Base-by-base conservation (phyloP, 805 yeast genomes). In the Clavispora fructus region DNA sequence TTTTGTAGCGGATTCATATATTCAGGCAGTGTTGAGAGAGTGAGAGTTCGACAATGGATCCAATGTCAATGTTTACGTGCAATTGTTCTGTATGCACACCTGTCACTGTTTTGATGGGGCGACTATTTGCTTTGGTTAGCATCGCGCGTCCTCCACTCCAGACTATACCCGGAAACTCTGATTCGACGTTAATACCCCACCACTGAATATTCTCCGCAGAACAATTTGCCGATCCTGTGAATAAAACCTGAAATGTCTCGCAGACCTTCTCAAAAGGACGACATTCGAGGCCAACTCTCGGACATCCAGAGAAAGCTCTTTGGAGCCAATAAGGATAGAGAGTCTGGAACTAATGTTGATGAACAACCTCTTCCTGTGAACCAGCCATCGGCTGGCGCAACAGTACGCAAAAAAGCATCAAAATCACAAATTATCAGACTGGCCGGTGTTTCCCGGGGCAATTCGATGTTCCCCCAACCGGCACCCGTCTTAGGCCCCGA, bases 401-500 rank as follows among this genome's bases (percentile, higher is more conserved):
- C 35, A 6, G 23, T 17, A 5, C 35, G 30, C 35, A 29, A 25
- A n/a, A 41, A 39, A 14, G 10, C 37, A 4, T 41, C 43, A 9
- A 25, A n/a, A 6, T n/a, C 43, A 9, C 39, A 32, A 11, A n/a
- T 41, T 11, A 25, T n/a, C 2, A 26, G 28, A 23, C n/a, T 13
- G 9, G 37, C 10, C 13, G 13, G 27, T 5, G 14, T 6, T 11
- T 7, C 35, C 11, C 23, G 29, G 7, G n/a, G 11, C 11, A 42
- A 42, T 27, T n/a, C 13, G 13, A 39, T 40, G 35, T 35, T 55
- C 16, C 58, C 61, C 4, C 62, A 52, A 13, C 58, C 62, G 1
- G 44, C 64, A 7, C 69, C 71, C n/a, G 57, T 60, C 4, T 53
- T 71, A 44, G 69, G 72, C 9, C 74, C 74, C 1, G 77, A 72